Base-by-base conservation (phyloP, 805 yeast species). In the Priceomyces haplophilus region DNA sequence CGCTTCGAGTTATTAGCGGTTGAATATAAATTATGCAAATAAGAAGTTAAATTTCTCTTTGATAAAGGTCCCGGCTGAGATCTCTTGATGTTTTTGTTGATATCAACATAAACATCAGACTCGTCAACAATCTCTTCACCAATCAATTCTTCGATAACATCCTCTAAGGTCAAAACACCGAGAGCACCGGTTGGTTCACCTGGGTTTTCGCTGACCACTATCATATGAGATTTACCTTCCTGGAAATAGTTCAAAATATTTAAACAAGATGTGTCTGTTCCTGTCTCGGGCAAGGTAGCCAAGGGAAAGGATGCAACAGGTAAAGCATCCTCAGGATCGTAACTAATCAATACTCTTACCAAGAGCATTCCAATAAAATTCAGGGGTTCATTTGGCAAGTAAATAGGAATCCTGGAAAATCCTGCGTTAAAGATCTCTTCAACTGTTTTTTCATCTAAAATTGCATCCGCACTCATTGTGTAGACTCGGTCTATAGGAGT, bases 51-150 rank as follows among this genome's bases (percentile, higher is more conserved):
- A 54, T 83, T 83, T 53, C 86, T 67, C 56, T 81, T 83, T 11
- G 85, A 72, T 44, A 84, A 68, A 1, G 91, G 91, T 8, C 90
- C 90, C 1, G 91, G 91, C 45, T 77, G 78, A 31, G 73, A 72
- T 58, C 91, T 72, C 64, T 87, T 86, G 57, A 90, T 88, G 46
- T 88, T 88, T 49, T 86, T 85, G 62, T 88, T 88, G 49, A 90
- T 85, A 64, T 91, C 97, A 44, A 90, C 78, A 57, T 85, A 89
- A 15, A 93, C 97, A 60, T 91, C 99, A 18, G 89, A 81, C 66
- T 91, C 99, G 59, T 91, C 99, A 33, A 91, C 91, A 56, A 91
- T 91, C 62, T 91, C 99, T 65, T 91, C 98, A 39, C 99, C 99
- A 62, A 91, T 91, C 50, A 91, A 75, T 65, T 91, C 99, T 64